Conservation (phyloP, 805 yeast species). For the Saccharomyces eubayanus region DNA sequence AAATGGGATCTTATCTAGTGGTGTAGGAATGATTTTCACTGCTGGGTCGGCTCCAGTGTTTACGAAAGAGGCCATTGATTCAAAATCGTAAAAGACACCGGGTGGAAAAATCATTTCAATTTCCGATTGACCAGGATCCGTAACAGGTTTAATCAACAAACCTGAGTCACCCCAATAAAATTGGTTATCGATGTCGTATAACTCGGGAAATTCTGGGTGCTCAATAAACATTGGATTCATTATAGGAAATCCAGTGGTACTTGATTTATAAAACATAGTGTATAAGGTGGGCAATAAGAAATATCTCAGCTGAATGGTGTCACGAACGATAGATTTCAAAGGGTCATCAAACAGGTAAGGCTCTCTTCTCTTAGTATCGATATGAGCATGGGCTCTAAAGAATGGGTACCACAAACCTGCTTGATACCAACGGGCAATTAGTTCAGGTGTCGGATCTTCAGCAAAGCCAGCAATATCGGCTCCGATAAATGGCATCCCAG, state of each 20-base stretch:
- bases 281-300: slow-evolving; percentile 69
- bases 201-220: slow-evolving; percentile 33
- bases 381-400: slow-evolving; percentile 94
- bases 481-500: slow-evolving; percentile 87
- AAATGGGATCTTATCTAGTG: slow-evolving; percentile 60
- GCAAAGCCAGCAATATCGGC: slow-evolving; percentile 97
- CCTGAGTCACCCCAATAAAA: slow-evolving; percentile 70
- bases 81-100: slow-evolving; percentile 50
- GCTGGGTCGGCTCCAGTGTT: slow-evolving; percentile 26
- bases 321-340: slow-evolving; percentile 53
- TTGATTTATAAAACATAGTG: slow-evolving; percentile 64
- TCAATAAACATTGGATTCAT: slow-evolving; percentile 60
- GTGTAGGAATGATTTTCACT: slow-evolving; percentile 33
- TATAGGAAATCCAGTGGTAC: slow-evolving; percentile 57
- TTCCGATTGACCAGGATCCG: slow-evolving; percentile 40
- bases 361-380: slow-evolving; percentile 85
- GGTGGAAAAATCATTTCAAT: slow-evolving; percentile 37
- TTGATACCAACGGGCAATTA: slow-evolving; percentile 90
- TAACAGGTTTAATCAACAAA: slow-evolving; percentile 72
- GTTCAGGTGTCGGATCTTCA: slow-evolving; percentile 76
- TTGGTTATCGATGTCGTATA: slow-evolving; percentile 67
- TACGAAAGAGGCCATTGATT: slow-evolving; percentile 25
- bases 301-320: slow-evolving; percentile 69
- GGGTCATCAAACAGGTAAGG: slow-evolving; percentile 85
- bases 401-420: slow-evolving; percentile 95